phyloP scores from a whole-genome alignment of 805 yeast genomes.

The Teunomyces funiuensis region DNA sequence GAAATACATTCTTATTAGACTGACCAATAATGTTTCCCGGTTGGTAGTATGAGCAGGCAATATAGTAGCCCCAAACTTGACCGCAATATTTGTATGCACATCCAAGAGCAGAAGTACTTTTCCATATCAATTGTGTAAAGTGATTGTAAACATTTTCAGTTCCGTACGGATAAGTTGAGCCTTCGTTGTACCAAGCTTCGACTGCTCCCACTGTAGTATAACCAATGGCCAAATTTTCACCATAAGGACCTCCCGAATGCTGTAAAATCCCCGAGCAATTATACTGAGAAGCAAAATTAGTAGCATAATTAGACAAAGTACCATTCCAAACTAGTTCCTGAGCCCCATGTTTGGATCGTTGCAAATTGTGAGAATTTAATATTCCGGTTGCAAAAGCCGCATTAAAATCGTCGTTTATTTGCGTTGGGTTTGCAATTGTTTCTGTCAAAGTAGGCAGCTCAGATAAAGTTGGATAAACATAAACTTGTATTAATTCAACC shows the following conservation, averaged over 20 bases:
- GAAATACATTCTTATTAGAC: constrained; percentile 24
- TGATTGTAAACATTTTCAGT: constrained; percentile 31
- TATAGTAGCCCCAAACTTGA: constrained; percentile 34
- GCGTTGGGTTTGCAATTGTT: neutral
- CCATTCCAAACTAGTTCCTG: constrained; percentile 32
- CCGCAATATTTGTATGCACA: constrained; percentile 36
- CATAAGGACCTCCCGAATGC: constrained; percentile 38
- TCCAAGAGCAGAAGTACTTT: constrained; percentile 29
- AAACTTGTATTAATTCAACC: constrained; percentile 5
- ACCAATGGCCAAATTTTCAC: constrained; percentile 43
- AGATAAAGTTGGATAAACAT: neutral
- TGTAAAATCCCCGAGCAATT: constrained; percentile 33
- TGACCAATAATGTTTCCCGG: constrained; percentile 31
- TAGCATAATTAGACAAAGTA: constrained; percentile 31
- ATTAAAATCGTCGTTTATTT: neutral
- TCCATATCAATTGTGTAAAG: constrained; percentile 42
- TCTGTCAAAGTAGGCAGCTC: neutral
- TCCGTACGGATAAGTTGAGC: constrained; percentile 27
- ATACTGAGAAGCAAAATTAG: constrained; percentile 29
- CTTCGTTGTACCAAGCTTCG: constrained; percentile 43
- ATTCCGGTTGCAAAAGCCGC: constrained; percentile 19
- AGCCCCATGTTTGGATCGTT: constrained; percentile 31
- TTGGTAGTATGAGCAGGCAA: constrained; percentile 38
- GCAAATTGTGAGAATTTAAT: constrained; percentile 28
- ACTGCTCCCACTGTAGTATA: constrained; percentile 33